phyloP scores from a whole-genome alignment of 2,329 filamentous ascomycete species.

The Pyrenophora graminea region DNA sequence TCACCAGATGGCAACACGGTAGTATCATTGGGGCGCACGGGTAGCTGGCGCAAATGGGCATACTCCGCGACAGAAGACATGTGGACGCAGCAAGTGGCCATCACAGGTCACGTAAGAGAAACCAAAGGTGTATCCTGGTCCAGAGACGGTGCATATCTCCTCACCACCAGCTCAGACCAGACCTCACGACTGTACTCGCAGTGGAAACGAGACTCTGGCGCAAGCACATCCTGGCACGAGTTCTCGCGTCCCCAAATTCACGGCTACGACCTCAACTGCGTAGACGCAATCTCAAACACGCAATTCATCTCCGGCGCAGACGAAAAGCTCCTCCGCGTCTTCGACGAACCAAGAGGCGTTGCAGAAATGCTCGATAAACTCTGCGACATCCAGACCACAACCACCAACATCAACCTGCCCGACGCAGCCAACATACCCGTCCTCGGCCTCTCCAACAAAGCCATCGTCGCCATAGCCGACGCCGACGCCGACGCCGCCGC shows the following conservation, averaged over 20 bases:
- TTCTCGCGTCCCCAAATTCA: constrained; percentile 96
- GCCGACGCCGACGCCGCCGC: constrained; percentile 23
- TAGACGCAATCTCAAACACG: constrained; percentile 71
- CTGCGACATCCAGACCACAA: constrained; percentile 58
- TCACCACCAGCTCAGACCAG: constrained; percentile 90
- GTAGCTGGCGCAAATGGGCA: constrained; percentile 89
- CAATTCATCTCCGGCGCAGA: constrained; percentile 94
- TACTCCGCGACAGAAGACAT: constrained; percentile 63
- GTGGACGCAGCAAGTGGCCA: constrained; percentile 77
- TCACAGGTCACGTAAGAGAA: constrained; percentile 81
- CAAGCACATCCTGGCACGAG: constrained; percentile 78
- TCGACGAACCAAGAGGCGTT: constrained; percentile 83
- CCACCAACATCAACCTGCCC: constrained; percentile 56
- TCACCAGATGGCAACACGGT: constrained; percentile 75
- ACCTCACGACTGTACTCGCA: constrained; percentile 84
- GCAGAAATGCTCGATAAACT: constrained; percentile 73
- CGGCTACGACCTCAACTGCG: constrained; percentile 95
- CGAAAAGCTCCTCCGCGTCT: constrained; percentile 96
- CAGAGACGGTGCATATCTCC: constrained; percentile 76
- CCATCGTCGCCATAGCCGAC: constrained; percentile 61
- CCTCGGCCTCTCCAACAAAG: constrained; percentile 94
- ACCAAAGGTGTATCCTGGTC: constrained; percentile 87
- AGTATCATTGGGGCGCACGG: constrained; percentile 83
- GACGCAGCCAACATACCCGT: constrained; percentile 95
- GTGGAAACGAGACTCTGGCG: constrained; percentile 62